A percentile compares a stretch with the other conserved stretches of the same genome.
These are phyloP conservation scores for Candida incommunis DNA, from an alignment of 805 yeast species.

Conservation along the genomic window DNA sequence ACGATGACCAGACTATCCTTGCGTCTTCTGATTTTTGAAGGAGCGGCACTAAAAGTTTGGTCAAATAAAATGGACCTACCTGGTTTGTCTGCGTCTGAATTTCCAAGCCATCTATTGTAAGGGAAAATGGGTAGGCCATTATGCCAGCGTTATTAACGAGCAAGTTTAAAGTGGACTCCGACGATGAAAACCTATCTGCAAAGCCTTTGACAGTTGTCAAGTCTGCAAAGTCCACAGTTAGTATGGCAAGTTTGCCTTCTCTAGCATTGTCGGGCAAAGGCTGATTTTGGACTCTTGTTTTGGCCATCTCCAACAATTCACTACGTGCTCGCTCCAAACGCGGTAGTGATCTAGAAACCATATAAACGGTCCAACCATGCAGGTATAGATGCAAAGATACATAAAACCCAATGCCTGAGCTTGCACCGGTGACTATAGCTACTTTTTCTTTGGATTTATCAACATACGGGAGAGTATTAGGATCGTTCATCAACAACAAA, in stretches of 20 bases:
- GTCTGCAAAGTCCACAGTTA: neutral
- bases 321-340: neutral
- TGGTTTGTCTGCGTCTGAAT: slow-evolving; percentile 70
- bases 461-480: neutral
- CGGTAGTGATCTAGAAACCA: slow-evolving; percentile 42
- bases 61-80: slow-evolving; percentile 56
- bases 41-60: slow-evolving; percentile 42
- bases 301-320: neutral
- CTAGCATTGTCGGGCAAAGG: neutral
- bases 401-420: slow-evolving; percentile 67
- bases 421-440: slow-evolving; percentile 71
- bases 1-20: slow-evolving; percentile 48
- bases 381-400: slow-evolving; percentile 61
- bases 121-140: slow-evolving; percentile 54
- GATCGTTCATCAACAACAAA: neutral
- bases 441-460: slow-evolving; percentile 29
- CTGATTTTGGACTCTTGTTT: neutral
- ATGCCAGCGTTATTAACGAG: slow-evolving; percentile 70
- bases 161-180: slow-evolving; percentile 29
- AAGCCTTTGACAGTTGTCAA: neutral
- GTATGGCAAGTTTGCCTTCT: neutral
- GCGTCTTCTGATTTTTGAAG: slow-evolving; percentile 31
- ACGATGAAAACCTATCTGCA: neutral
- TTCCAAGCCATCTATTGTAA: slow-evolving; percentile 59
- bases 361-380: slow-evolving; percentile 64